phyloP scores from a whole-genome alignment of 306 rosid species.

The Potentilla sterilis region DNA sequence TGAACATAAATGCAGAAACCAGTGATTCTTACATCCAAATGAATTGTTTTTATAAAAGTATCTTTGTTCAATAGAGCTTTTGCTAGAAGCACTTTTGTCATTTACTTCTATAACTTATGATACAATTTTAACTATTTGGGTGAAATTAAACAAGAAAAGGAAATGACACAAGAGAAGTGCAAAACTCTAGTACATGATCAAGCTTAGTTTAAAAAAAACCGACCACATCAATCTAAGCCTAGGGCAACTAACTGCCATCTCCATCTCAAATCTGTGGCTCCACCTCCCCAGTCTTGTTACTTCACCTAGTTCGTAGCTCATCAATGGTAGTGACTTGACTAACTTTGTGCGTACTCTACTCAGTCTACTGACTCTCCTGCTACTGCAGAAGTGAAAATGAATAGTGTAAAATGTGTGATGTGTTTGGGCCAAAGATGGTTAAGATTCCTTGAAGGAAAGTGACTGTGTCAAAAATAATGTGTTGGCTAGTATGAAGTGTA shows the following conservation, averaged over 20 bases:
- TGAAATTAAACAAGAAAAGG: not conserved
- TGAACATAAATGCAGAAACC: not conserved
- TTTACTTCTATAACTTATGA: not conserved
- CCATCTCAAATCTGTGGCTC: not conserved
- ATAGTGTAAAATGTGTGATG: not conserved
- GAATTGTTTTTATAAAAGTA: not conserved
- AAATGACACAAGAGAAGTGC: not conserved
- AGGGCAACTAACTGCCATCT: not conserved
- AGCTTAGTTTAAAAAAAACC: not conserved
- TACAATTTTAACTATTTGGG: not conserved
- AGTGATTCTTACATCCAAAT: not conserved
- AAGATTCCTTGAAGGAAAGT: not conserved
- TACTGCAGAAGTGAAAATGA: not conserved
- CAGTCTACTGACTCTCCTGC: not conserved
- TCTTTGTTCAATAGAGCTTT: not conserved
- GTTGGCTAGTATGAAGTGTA: not conserved
- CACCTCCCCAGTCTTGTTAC: not conserved
- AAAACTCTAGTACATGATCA: not conserved
- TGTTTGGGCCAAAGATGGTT: not conserved
- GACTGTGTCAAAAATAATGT: not conserved
- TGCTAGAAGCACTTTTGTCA: not conserved
- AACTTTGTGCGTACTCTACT: not conserved
- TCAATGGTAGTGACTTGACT: not conserved
- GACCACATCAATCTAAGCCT: not conserved
- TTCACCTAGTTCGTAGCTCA: not conserved